These are phyloP conservation scores for Graphium sp. DNA, from an alignment of 2,329 filamentous ascomycete species.

Conservation along the genomic window DNA sequence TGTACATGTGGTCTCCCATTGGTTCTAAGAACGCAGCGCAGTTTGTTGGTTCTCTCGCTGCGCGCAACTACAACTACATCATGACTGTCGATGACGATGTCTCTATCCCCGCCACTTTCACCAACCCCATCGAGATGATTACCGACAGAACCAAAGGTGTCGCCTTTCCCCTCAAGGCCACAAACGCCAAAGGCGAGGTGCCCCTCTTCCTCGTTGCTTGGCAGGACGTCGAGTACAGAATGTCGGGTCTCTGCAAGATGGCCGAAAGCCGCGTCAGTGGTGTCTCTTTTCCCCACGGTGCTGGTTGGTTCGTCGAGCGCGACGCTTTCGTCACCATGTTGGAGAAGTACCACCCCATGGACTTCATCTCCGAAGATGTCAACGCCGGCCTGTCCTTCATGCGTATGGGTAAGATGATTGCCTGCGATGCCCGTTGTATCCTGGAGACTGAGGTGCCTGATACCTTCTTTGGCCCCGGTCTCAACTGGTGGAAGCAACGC, in stretches of 20 bases:
- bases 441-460: slow-evolving; percentile 2
- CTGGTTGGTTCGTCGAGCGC: slow-evolving; percentile 2
- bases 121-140: neutral
- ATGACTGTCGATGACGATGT: slow-evolving; percentile 3
- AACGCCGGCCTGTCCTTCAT: slow-evolving; percentile 2
- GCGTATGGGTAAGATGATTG: slow-evolving; percentile 1
- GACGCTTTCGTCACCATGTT: slow-evolving; percentile 1
- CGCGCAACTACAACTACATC: slow-evolving; percentile 2
- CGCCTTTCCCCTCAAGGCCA: slow-evolving; percentile 2
- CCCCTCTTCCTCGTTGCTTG: slow-evolving; percentile 2
- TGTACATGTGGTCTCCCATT: slow-evolving; percentile 3
- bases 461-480: slow-evolving; percentile 1
- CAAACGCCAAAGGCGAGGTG: neutral
- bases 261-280: slow-evolving; percentile 1
- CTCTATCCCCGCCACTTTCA: slow-evolving; percentile 1
- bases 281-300: slow-evolving; percentile 1
- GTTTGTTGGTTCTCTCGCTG: slow-evolving; percentile 2
- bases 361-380: slow-evolving; percentile 3
- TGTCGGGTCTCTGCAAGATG: slow-evolving; percentile 2
- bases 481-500: slow-evolving; percentile 2
- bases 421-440: neutral
- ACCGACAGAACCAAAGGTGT: slow-evolving; percentile 1
- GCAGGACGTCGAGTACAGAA: slow-evolving; percentile 3
- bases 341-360: slow-evolving; percentile 1
- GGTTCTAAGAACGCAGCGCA: slow-evolving; percentile 2